Conservation (phyloP, 371 early-diverging fungal genomes). For the Cladochytrium tenue region DNA sequence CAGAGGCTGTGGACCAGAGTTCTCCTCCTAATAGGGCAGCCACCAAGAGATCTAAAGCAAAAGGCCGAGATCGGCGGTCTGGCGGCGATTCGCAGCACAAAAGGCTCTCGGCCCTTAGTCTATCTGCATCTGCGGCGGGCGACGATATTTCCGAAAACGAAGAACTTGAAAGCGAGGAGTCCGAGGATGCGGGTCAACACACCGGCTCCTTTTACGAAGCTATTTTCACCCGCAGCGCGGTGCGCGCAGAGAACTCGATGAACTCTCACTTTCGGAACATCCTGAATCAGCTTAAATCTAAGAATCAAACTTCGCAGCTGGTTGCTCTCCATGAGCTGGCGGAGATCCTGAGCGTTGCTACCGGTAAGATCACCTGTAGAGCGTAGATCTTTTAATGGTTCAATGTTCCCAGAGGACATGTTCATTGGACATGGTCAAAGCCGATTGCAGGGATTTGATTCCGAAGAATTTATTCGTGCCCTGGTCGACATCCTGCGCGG, state of each 20-base stretch:
- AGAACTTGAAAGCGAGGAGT: neutral
- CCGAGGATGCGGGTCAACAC: neutral
- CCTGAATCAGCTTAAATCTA: constrained; percentile 22
- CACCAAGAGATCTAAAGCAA: neutral
- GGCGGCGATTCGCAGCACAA: neutral
- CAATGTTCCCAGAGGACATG: constrained; percentile 37
- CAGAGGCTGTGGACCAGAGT: neutral
- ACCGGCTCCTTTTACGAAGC: neutral
- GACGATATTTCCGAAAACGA: neutral
- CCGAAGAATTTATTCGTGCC: constrained; percentile 38
- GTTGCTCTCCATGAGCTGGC: constrained; percentile 47
- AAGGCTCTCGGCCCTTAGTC: too few relatives aligned
- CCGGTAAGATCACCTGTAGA: constrained; percentile 22
- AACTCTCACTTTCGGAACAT: constrained; percentile 19
- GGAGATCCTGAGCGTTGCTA: constrained; percentile 42
- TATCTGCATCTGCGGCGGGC: neutral
- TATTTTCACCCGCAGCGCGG: neutral
- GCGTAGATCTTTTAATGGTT: neutral
- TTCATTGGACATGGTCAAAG: constrained; percentile 36
- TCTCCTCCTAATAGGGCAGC: neutral
- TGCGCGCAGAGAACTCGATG: neutral
- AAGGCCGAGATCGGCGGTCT: neutral
- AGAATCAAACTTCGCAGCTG: constrained; percentile 32
- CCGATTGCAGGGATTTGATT: constrained; percentile 39
- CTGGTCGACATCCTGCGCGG: constrained; percentile 29